phyloP scores from a whole-genome alignment of 2,329 filamentous ascomycete genomes.

The Pestalotiopsis fici region DNA sequence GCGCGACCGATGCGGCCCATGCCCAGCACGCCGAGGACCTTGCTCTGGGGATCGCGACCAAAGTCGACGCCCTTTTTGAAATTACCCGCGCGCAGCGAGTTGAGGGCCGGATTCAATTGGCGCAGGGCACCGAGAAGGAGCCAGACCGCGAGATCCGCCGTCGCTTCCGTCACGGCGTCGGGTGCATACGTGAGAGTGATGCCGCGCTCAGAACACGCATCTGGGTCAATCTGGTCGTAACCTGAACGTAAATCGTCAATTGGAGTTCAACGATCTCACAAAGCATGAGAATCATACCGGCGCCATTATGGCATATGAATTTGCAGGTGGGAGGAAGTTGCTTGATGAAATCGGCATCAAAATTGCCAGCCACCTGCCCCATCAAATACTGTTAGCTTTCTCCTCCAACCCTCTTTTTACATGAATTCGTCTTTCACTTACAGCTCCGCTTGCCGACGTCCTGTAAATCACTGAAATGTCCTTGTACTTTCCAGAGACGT shows the following conservation, averaged over 20 bases:
- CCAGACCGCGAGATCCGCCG: conserved; percentile 49
- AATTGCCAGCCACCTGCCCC: background rate
- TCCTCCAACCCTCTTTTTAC: no score
- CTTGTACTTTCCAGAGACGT: background rate
- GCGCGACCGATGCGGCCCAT: conserved; percentile 62
- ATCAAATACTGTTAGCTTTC: background rate
- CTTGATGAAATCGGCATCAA: conserved; percentile 39
- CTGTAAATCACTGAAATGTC: background rate
- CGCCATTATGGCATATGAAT: conserved; percentile 56
- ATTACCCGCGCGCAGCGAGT: conserved; percentile 43
- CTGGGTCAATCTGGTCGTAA: conserved; percentile 61
- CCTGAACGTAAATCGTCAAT: conserved; percentile 29
- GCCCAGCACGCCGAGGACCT: conserved; percentile 56
- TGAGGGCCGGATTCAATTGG: conserved; percentile 45
- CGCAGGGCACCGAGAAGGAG: conserved; percentile 53
- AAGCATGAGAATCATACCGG: conserved; percentile 18
- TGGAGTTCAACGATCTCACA: no score
- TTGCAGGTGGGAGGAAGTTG: conserved; percentile 44
- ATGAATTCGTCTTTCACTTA: background rate
- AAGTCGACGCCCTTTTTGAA: conserved; percentile 45
- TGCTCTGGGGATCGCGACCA: conserved; percentile 53
- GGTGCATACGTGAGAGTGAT: conserved; percentile 33
- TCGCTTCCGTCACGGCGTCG: conserved; percentile 45
- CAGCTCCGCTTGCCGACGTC: background rate
- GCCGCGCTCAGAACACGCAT: conserved; percentile 42